Percentiles rank a stretch among this genome's conserved stretches.
These are phyloP conservation scores for Thermothielavioides terrestris DNA, from an alignment of 495 filamentous ascomycete genomes.

Conservation along the genomic window DNA sequence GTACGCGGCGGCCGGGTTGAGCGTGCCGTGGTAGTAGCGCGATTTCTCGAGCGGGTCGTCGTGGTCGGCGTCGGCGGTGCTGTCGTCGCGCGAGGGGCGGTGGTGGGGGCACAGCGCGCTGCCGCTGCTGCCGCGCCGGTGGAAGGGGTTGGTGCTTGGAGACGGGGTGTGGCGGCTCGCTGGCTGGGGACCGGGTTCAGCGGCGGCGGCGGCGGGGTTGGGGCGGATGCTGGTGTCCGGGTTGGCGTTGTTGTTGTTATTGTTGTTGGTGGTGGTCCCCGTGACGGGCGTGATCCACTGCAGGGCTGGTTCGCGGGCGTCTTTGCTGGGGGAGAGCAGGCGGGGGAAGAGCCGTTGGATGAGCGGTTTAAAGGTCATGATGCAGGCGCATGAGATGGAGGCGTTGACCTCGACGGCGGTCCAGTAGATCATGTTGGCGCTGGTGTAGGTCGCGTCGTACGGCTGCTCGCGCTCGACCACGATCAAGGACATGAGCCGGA, in stretches of 20 bases:
- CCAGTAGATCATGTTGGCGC: constrained; percentile 23
- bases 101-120: background rate
- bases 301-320: constrained; percentile 14
- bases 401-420: constrained; percentile 24
- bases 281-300: constrained; percentile 20
- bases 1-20: background rate
- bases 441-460: constrained; percentile 19
- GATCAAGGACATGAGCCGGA: constrained; percentile 21
- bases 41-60: constrained; percentile 2
- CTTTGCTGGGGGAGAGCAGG: constrained; percentile 10
- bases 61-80: background rate
- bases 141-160: background rate
- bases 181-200: background rate
- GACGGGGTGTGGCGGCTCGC: background rate
- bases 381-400: constrained; percentile 21
- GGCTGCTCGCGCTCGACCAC: background rate
- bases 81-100: background rate
- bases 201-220: background rate
- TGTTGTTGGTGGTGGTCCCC: background rate
- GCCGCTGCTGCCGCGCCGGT: background rate
- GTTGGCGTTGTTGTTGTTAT: background rate
- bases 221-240: background rate
- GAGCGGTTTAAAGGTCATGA: constrained; percentile 27
- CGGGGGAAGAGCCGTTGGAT: constrained; percentile 19
- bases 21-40: constrained; percentile 6